Evolutionary conservation across 73 alveolate species (phyloP).

Genomic region (Paramecium caudatum): DNA sequence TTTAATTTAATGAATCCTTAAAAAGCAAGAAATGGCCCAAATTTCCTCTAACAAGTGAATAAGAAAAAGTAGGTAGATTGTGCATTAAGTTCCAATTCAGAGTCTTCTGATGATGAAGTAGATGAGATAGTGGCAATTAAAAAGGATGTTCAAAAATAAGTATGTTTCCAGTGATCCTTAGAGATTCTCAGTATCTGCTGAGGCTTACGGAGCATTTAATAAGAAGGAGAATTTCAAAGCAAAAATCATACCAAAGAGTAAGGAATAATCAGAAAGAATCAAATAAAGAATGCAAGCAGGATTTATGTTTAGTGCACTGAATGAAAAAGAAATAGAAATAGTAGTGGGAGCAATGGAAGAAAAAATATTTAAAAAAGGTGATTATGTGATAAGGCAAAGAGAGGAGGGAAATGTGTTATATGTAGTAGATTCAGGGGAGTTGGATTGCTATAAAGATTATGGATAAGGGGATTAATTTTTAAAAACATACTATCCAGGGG

Average conservation of each 20-base stretch:
- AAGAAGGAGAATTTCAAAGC: constrained; percentile 93
- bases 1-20: constrained; percentile 33
- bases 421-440: constrained; percentile 85
- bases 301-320: constrained; percentile 82
- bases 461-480: constrained; percentile 80
- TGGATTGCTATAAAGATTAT: constrained; percentile 82
- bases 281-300: constrained; percentile 78
- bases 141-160: constrained; percentile 72
- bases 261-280: constrained; percentile 83
- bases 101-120: constrained; percentile 69
- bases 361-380: constrained; percentile 75
- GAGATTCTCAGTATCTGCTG: constrained; percentile 92
- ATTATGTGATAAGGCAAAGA: constrained; percentile 81
- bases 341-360: constrained; percentile 87
- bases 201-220: constrained; percentile 95
- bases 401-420: constrained; percentile 87
- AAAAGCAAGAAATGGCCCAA: constrained; percentile 29
- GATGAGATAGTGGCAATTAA: constrained; percentile 63
- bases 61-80: constrained; percentile 59
- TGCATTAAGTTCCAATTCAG: constrained; percentile 69
- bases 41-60: neutral
- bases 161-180: neutral
- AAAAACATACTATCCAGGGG: constrained; percentile 92
- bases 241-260: constrained; percentile 86
- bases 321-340: constrained; percentile 83